phyloP scores from a whole-genome alignment of 2,329 filamentous ascomycete species.

The Cryphonectria nitschkei region DNA sequence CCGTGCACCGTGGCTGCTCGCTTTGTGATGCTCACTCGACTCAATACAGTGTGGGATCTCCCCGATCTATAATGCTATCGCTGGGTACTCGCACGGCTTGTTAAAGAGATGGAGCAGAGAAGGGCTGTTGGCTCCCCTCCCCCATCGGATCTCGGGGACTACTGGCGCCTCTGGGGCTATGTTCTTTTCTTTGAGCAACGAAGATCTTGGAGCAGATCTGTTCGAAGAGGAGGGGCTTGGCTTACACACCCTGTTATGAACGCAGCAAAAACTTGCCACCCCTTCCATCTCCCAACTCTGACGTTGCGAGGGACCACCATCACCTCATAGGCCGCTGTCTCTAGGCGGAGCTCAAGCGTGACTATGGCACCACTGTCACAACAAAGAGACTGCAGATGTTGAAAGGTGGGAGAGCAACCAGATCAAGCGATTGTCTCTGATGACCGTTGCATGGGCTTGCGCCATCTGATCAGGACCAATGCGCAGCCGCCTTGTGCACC shows the following conservation, averaged over 20 bases:
- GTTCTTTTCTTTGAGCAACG: background rate
- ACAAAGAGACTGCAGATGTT: background rate
- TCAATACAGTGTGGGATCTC: constrained; percentile 15
- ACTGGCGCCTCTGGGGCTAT: background rate
- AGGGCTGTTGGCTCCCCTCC: background rate
- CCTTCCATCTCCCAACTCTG: constrained; percentile 16
- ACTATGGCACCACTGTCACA: background rate
- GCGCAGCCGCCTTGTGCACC: constrained; percentile 17
- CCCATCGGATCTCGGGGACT: constrained; percentile 10
- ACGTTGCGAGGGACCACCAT: constrained; percentile 18
- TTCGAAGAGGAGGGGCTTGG: background rate
- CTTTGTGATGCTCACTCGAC: background rate
- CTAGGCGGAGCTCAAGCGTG: background rate
- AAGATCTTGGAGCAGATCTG: constrained; percentile 6
- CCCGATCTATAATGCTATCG: background rate
- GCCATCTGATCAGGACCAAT: constrained; percentile 16
- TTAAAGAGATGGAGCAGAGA: constrained; percentile 2
- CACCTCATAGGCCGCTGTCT: constrained; percentile 9
- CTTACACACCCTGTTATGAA: constrained; percentile 5
- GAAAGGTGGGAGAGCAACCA: background rate
- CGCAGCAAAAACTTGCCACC: constrained; percentile 15
- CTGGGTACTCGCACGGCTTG: constrained; percentile 21
- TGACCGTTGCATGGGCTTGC: constrained; percentile 24
- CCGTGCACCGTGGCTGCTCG: background rate
- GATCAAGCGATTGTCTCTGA: constrained; percentile 8